Conservation (phyloP, 148 eudicot genomes). For the Vaccinium vitisidaea region DNA sequence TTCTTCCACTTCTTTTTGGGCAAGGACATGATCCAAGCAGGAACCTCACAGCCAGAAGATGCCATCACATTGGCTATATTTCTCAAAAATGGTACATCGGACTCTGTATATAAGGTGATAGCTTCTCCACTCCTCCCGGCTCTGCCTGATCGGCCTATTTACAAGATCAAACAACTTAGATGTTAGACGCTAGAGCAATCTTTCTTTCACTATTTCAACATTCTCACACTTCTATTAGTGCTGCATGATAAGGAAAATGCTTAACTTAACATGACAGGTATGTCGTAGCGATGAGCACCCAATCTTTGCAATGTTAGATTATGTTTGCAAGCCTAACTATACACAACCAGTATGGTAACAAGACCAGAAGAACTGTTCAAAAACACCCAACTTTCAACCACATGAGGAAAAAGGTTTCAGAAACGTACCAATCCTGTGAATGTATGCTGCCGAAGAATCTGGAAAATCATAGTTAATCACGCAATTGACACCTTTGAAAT, state of each 20-base stretch:
- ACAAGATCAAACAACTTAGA: not conserved
- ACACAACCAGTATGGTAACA: not conserved
- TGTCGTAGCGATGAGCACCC: not conserved
- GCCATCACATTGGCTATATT: slow-evolving; percentile 82
- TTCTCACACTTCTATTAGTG: not conserved
- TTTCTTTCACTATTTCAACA: not conserved
- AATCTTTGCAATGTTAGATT: not conserved
- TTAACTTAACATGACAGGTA: not conserved
- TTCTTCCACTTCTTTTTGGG: slow-evolving; percentile 82
- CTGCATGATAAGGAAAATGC: not conserved
- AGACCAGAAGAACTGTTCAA: not conserved
- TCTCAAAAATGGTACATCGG: slow-evolving; percentile 64
- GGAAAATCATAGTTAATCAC: slow-evolving; percentile 98
- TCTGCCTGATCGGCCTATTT: slow-evolving; percentile 83
- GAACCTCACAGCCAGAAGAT: slow-evolving; percentile 89
- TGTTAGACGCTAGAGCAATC: not conserved
- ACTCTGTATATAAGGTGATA: slow-evolving; percentile 81
- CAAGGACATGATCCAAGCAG: slow-evolving; percentile 75
- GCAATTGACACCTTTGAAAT: slow-evolving; percentile 94
- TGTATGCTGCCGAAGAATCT: slow-evolving; percentile 83
- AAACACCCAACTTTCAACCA: not conserved
- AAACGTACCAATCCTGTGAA: slow-evolving; percentile 88
- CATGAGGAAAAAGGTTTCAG: not conserved
- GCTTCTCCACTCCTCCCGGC: slow-evolving; percentile 98
- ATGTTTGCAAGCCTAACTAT: not conserved